These are phyloP conservation scores for Neospermospora avenae DNA, from an alignment of 2,329 filamentous ascomycete species.

Conservation along the genomic window DNA sequence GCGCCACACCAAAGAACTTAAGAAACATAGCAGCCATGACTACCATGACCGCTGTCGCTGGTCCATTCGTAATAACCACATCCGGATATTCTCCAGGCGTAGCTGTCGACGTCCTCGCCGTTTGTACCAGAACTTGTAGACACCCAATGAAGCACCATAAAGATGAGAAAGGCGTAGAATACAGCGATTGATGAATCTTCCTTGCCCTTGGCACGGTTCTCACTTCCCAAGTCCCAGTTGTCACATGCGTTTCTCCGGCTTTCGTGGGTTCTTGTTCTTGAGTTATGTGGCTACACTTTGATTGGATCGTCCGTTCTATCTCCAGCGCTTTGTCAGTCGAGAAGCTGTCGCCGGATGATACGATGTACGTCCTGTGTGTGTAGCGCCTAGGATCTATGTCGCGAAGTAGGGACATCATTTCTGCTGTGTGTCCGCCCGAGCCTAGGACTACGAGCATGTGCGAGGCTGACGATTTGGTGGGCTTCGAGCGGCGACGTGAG, in stretches of 20 bases:
- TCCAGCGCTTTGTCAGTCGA: constrained; percentile 61
- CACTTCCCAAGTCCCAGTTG: constrained; percentile 40
- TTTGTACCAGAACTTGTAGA: constrained; percentile 49
- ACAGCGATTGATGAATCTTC: constrained; percentile 74
- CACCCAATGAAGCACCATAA: constrained; percentile 63
- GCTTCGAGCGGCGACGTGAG: constrained; percentile 6
- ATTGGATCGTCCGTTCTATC: constrained; percentile 52
- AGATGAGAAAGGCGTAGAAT: constrained; percentile 68
- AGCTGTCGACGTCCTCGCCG: constrained; percentile 29
- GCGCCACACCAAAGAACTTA: constrained; percentile 45
- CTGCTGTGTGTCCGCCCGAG: constrained; percentile 89
- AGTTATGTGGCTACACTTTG: constrained; percentile 15
- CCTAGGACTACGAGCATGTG: constrained; percentile 82
- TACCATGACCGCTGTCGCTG: constrained; percentile 81
- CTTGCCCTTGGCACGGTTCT: constrained; percentile 72
- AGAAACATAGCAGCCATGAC: constrained; percentile 54
- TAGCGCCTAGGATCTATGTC: constrained; percentile 48
- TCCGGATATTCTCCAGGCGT: constrained; percentile 55
- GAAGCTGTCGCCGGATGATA: constrained; percentile 72
- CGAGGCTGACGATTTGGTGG: constrained; percentile 35
- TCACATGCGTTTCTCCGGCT: constrained; percentile 17
- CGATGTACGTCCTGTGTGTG: constrained; percentile 71
- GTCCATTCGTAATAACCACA: constrained; percentile 82
- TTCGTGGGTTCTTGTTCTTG: constrained; percentile 7
- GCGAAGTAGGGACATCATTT: constrained; percentile 84